A percentile compares a stretch with the other conserved stretches of the same genome.
Conservation (phyloP, 2,329 filamentous ascomycete species). For the Clarireedia paspali region DNA sequence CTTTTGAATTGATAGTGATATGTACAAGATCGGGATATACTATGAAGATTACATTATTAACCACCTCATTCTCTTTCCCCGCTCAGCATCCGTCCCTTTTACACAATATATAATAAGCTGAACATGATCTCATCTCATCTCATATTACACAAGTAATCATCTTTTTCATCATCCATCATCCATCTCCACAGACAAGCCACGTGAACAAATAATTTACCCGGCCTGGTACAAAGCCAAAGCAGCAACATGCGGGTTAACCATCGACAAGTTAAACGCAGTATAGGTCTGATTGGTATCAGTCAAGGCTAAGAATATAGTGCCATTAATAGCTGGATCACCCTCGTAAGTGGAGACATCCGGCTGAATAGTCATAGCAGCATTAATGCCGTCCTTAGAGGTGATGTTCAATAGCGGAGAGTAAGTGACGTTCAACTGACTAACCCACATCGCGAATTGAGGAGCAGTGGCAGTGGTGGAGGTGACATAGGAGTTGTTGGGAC, state of each 20-base stretch:
- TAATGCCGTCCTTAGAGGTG: constrained; percentile 31
- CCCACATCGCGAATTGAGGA: constrained; percentile 67
- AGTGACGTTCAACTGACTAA: constrained; percentile 68
- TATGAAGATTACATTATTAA: too few species aligned
- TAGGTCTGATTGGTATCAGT: constrained; percentile 62
- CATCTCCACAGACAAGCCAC: too few species aligned
- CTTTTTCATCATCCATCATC: too few species aligned
- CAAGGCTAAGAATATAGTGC: constrained; percentile 71
- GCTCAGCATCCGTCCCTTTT: too few species aligned
- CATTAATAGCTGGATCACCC: constrained; percentile 55
- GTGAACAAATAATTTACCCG: constrained; percentile 42
- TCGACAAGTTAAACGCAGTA: constrained; percentile 68
- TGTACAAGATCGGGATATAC: too few species aligned
- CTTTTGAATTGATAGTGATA: too few species aligned
- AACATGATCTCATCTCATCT: too few species aligned
- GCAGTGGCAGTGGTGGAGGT: constrained; percentile 51
- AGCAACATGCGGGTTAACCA: constrained; percentile 69
- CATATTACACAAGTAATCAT: too few species aligned
- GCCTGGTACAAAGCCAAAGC: constrained; percentile 71
- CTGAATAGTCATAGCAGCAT: constrained; percentile 52
- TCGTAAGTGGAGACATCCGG: constrained; percentile 61
- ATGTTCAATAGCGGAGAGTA: constrained; percentile 53
- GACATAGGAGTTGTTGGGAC: constrained; percentile 77
- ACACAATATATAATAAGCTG: too few species aligned
- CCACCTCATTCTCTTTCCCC: too few species aligned